These are phyloP conservation scores for Nakazawaea ishiwadae DNA, from an alignment of 805 yeast species.

Conservation along the genomic window DNA sequence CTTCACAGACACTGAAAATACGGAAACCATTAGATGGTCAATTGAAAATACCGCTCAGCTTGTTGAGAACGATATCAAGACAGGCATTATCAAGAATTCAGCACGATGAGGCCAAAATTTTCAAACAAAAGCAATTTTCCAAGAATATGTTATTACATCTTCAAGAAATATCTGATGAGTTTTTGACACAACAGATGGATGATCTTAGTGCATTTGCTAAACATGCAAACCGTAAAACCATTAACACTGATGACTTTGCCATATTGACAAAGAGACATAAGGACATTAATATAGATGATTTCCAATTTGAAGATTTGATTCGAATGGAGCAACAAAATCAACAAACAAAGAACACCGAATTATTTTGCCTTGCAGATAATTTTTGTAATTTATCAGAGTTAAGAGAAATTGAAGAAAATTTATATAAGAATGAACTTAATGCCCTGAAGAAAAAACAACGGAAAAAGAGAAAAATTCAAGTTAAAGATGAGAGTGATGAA, in stretches of 20 bases:
- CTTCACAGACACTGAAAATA: slow-evolving; percentile 1
- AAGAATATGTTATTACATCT: slow-evolving; percentile 21
- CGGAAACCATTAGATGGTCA: not conserved
- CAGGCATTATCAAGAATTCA: slow-evolving; percentile 6
- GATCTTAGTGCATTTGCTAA: slow-evolving; percentile 31
- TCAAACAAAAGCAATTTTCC: slow-evolving; percentile 18
- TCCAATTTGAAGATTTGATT: slow-evolving; percentile 7
- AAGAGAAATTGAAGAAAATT: slow-evolving; percentile 21
- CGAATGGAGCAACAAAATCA: not conserved
- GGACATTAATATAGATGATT: slow-evolving; percentile 7
- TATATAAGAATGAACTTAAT: slow-evolving; percentile 16
- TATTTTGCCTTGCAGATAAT: slow-evolving; percentile 14
- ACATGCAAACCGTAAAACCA: slow-evolving; percentile 24
- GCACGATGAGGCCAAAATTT: slow-evolving; percentile 15
- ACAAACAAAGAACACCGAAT: slow-evolving; percentile 1
- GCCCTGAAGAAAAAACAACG: not conserved
- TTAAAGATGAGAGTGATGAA: not conserved
- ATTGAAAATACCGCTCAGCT: slow-evolving; percentile 13
- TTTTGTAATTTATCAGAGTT: slow-evolving; percentile 21
- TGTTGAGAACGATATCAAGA: slow-evolving; percentile 14
- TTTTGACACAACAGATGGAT: slow-evolving; percentile 28
- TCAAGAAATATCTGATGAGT: slow-evolving; percentile 29
- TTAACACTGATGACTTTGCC: slow-evolving; percentile 29
- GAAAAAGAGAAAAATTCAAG: slow-evolving; percentile 2
- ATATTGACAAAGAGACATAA: slow-evolving; percentile 26